phyloP scores from a whole-genome alignment of 495 filamentous ascomycete species.

The Aspergillus biplanus region DNA sequence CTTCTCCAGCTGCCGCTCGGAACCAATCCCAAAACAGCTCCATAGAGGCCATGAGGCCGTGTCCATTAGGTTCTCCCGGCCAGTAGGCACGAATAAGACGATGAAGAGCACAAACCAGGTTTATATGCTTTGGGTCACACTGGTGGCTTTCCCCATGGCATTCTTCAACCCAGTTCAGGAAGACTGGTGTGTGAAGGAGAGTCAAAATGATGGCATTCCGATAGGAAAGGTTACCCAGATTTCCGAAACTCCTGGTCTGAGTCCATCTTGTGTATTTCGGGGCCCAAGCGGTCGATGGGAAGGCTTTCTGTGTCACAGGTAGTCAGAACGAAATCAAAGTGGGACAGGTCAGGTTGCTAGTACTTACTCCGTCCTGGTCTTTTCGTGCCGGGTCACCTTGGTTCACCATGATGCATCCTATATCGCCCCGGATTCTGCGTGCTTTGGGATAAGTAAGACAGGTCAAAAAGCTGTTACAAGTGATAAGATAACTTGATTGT shows the following conservation, averaged over 20 bases:
- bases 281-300: neutral
- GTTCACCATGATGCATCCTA: too few relatives aligned
- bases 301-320: slow-evolving; percentile 1
- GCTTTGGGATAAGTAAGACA: too few relatives aligned
- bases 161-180: slow-evolving; percentile 41
- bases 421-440: too few relatives aligned
- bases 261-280: neutral
- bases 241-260: slow-evolving; percentile 14
- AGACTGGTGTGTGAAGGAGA: slow-evolving; percentile 44
- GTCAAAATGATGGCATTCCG: slow-evolving; percentile 42
- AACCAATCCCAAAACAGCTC: slow-evolving; percentile 12
- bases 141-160: slow-evolving; percentile 10
- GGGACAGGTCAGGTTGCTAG: neutral
- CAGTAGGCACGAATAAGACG: slow-evolving; percentile 29
- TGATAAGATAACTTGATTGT: too few relatives aligned
- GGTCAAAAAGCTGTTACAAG: too few relatives aligned
- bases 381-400: neutral
- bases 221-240: slow-evolving; percentile 40
- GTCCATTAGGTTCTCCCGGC: slow-evolving; percentile 6
- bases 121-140: slow-evolving; percentile 2
- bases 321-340: neutral
- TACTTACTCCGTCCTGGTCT: neutral
- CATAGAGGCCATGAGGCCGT: slow-evolving; percentile 1
- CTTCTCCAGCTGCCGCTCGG: slow-evolving; percentile 6
- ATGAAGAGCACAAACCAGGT: slow-evolving; percentile 27